Percentiles rank a stretch among this genome's conserved stretches.
Conservation (phyloP, 1,139 yeast genomes). For the Saccharomycopsis phalli region DNA sequence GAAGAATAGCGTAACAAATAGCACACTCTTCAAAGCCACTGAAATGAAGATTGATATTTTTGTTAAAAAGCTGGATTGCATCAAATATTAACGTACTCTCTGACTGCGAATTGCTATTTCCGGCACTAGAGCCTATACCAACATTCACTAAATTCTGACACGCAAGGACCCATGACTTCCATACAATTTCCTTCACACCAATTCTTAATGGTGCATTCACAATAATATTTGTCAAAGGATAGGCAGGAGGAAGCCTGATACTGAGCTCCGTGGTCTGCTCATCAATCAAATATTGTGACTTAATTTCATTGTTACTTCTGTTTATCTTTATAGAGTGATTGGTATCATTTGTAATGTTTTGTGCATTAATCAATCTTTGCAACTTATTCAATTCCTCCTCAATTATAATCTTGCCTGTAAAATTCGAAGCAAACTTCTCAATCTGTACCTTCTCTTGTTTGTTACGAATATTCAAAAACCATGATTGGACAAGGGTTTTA, state of each 20-base stretch:
- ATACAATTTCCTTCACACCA: conserved; percentile 86
- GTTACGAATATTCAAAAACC: conserved; percentile 62
- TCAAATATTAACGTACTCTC: conserved; percentile 40
- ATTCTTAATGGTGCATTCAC: conserved; percentile 74
- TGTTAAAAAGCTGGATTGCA: conserved; percentile 72
- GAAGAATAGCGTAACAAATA: conserved; percentile 84
- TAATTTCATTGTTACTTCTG: conserved; percentile 57
- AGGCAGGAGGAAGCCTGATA: conserved; percentile 59
- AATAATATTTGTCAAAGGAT: conserved; percentile 63
- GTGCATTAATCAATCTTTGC: conserved; percentile 30
- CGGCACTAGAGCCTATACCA: conserved; percentile 40
- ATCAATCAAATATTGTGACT: conserved; percentile 69
- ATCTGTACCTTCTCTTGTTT: conserved; percentile 46
- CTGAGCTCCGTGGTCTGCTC: conserved; percentile 82
- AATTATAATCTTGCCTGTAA: conserved; percentile 59
- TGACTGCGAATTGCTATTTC: neutral
- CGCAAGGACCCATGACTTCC: conserved; percentile 94
- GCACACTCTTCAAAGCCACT: conserved; percentile 96
- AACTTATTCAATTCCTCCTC: conserved; percentile 50
- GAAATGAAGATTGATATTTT: conserved; percentile 74
- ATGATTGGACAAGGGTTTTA: conserved; percentile 60
- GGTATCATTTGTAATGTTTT: conserved; percentile 40
- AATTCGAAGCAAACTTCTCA: conserved; percentile 53
- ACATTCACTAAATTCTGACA: conserved; percentile 76
- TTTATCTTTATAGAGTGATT: conserved; percentile 58